Evolutionary conservation across 306 rosid species (phyloP), one percentile per base, ranked within the genome.

Genomic region (Vigna mungo): DNA sequence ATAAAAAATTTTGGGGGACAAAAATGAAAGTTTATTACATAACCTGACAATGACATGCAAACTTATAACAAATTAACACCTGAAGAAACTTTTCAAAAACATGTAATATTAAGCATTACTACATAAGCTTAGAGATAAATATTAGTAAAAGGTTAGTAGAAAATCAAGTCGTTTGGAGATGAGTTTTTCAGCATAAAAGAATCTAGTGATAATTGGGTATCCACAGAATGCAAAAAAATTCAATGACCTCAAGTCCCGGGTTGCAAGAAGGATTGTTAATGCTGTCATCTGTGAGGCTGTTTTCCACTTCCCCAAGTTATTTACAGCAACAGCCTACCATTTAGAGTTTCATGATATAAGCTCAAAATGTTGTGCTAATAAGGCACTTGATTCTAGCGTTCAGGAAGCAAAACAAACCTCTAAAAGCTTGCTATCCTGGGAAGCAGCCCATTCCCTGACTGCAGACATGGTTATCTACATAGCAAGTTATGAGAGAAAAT

Each of bases 361-460:
- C 61, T 70, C 32, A 32, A 32, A 7, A 59, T 64, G 21, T 39
- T 55, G 4, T 10, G 46, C 62, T 66, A 59, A 67, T 34, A 60
- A 76, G 43, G 58, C 43, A 77, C 44, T 62, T 15, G 5, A 69
- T 65, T 74, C n/a, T 68, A 68, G 74, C 46, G 52, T 15, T 65
- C 39, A 78, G 49, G 58, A 56, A 16, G 62, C 17, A 65, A 68
- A 85, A 85, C 92, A 77, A 67, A 96, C 99, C 99, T 91, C 98
- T 85, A 86, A 85, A 71, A 96, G 96, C 88, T 88, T 84, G 76
- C 89, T 81, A 75, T 93, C 90, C 85, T 93, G 94, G 76, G 99
- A 96, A 80, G 99, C 99, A 49, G 99, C 99, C 99, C 99, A 93
- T 85, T 96, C 99, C 90, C 99, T 93, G 65, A 96, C 98, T 1